Percentiles rank a stretch among this genome's conserved stretches.
phyloP scores from a whole-genome alignment of 495 filamentous ascomycete species.

The Aspergillus incahuasiensis region DNA sequence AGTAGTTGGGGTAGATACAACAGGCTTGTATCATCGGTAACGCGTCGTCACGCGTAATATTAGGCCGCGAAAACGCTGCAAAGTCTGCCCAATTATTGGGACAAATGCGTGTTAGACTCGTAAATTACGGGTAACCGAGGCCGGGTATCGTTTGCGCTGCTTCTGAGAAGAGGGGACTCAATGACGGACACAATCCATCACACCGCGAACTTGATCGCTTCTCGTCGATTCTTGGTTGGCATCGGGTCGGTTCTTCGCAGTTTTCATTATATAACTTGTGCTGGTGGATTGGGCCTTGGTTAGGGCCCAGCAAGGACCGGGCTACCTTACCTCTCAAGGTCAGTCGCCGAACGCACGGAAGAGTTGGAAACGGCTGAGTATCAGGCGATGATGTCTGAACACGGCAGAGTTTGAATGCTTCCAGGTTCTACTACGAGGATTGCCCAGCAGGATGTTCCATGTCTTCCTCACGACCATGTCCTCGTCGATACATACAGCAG shows the following conservation, averaged over 20 bases:
- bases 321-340: constrained; percentile 3
- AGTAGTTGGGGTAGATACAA: constrained; percentile 1
- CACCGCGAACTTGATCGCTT: too few species aligned
- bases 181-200: neutral
- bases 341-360: neutral
- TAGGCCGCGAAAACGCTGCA: neutral
- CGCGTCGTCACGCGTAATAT: constrained; percentile 3
- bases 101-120: too few species aligned
- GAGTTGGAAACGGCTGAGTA: neutral
- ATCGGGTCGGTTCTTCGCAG: neutral
- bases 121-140: neutral
- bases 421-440: neutral
- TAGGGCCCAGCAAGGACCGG: constrained; percentile 5
- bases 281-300: neutral
- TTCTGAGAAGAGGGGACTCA: neutral
- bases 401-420: neutral
- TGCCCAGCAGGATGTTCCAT: neutral
- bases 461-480: neutral
- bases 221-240: neutral
- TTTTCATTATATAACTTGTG: neutral
- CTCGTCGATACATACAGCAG: neutral
- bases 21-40: too few species aligned
- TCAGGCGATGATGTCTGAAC: constrained; percentile 1
- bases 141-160: neutral
- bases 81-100: neutral